Evolutionary conservation across 2,329 filamentous ascomycete species (phyloP).

Genomic region (Hypoxylon sp.): DNA sequence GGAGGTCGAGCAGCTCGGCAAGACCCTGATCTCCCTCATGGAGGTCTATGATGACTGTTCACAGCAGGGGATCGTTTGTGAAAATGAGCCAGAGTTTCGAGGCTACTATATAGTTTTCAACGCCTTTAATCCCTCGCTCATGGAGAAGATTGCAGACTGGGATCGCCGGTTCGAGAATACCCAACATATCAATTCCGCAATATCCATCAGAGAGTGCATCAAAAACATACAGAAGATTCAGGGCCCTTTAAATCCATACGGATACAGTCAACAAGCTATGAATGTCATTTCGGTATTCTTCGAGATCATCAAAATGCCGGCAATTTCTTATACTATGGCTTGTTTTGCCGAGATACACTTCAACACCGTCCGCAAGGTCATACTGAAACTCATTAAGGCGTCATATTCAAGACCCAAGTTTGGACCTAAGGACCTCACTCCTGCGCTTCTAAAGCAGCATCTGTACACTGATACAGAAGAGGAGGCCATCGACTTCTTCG

Average conservation of each 20-base stretch:
- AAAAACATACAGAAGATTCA: constrained; percentile 69
- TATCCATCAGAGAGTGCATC: constrained; percentile 70
- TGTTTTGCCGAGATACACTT: constrained; percentile 78
- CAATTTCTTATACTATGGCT: constrained; percentile 76
- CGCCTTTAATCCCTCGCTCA: constrained; percentile 68
- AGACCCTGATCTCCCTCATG: constrained; percentile 73
- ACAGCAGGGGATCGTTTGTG: constrained; percentile 67
- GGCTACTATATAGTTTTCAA: constrained; percentile 75
- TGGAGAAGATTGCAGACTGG: constrained; percentile 68
- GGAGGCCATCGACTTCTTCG: constrained; percentile 74
- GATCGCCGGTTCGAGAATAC: constrained; percentile 67
- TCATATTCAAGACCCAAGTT: constrained; percentile 69
- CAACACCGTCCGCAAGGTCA: constrained; percentile 68
- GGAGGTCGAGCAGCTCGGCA: constrained; percentile 75
- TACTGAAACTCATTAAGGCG: constrained; percentile 67
- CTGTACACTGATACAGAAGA: constrained; percentile 76
- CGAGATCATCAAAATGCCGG: constrained; percentile 66
- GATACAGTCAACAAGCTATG: constrained; percentile 62
- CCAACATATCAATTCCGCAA: constrained; percentile 70
- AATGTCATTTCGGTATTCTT: constrained; percentile 68
- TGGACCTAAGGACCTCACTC: constrained; percentile 70
- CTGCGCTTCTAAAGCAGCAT: constrained; percentile 66
- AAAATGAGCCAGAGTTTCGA: constrained; percentile 75
- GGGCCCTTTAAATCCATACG: constrained; percentile 66
- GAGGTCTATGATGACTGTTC: constrained; percentile 76